Evolutionary conservation across 352 stramenopile genomes (phyloP), one percentile per base, ranked within the genome.

Genomic region (Globisporangium echinulatum): DNA sequence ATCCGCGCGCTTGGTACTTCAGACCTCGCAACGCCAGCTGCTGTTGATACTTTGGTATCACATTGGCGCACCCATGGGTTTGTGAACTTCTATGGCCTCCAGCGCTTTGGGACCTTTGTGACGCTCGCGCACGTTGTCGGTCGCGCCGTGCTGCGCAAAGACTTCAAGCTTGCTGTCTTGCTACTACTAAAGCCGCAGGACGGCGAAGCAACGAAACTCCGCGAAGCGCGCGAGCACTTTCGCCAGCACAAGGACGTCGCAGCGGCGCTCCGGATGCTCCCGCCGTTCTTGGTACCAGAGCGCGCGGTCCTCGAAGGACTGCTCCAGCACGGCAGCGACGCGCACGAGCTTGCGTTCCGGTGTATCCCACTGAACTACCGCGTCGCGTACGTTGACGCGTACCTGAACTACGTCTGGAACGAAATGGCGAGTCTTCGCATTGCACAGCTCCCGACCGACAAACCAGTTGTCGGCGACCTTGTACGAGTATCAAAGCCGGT

Each of bases 41-140:
- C 69, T 0, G 61, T 90, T 5, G 43, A 62, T 0, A 61, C 68
- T 0, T 62, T 75, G 10, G 63, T 96, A 3, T 25, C 52, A 7
- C 58, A 55, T 33, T 97, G 89, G 84, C 56, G 72, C 36, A 43
- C 48, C 8, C 67, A 69, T 37, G 96, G 96, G 4, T 99, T 98
- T 66, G 90, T 98, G 58, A 99, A 99, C 66, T 98, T 98, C 74
- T 98, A 98, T 69, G 96, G 96, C 8, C 87, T 98, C 61, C 93
- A 98, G 69, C 79, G 90, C 74, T 99, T 97, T 72, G 96, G 80
- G 70, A 96, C 70, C 75, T 92, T 69, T 44, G 82, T 74, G 62
- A 98, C 82, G 78, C 92, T 71, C 4, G 80, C 71, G 46, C 78
- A 92, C 52, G 40, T 87, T 42, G 77, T 98, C 43, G 96, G 96